Conservation (phyloP, 192 early-diverging fungal species). For the Linnemannia schmuckeri region DNA sequence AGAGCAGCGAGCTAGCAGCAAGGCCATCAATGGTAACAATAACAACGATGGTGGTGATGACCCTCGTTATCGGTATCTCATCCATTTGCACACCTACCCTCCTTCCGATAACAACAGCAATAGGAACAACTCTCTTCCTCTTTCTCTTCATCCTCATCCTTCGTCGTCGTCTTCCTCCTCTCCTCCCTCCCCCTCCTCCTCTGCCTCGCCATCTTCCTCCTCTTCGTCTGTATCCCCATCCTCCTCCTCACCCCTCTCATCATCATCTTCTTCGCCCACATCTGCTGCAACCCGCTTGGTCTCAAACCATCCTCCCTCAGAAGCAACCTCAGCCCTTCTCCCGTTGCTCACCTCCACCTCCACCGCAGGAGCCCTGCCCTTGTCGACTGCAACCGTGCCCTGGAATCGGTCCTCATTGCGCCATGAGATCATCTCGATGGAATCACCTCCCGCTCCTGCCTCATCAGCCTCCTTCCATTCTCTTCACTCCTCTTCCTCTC, state of each 20-base stretch:
- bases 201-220: neutral
- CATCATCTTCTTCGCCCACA: neutral
- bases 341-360: neutral
- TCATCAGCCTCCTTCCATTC: neutral
- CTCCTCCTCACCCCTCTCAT: neutral
- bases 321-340: neutral
- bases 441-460: neutral
- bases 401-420: conserved; percentile 30
- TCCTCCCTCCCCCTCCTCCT: neutral
- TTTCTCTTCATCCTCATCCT: neutral
- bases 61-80: neutral
- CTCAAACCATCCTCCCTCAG: neutral
- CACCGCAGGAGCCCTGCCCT: neutral
- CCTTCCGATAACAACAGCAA: neutral
- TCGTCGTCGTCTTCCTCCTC: neutral
- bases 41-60: neutral
- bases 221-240: neutral
- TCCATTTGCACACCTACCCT: neutral
- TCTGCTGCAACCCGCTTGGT: neutral
- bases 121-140: neutral
- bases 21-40: neutral
- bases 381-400: conserved; percentile 3
- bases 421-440: conserved; percentile 17
- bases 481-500: neutral
- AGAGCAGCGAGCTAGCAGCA: neutral